Percentiles rank a stretch among this genome's conserved stretches.
Conservation (phyloP, 1,139 yeast genomes). For the Kodamaea arcana region DNA sequence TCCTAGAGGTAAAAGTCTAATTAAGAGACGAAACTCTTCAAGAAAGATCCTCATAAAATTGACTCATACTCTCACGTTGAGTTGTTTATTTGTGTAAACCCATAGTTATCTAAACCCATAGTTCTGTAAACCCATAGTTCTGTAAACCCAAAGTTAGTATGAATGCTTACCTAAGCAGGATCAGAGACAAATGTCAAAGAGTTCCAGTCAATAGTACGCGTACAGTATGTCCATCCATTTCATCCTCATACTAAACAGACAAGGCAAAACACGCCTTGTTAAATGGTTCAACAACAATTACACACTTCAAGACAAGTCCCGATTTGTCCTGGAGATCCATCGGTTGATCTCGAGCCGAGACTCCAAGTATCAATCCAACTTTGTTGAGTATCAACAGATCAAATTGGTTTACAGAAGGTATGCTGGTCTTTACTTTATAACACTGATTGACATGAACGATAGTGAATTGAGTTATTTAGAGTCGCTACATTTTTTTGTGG, state of each 20-base stretch:
- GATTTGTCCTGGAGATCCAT: conserved; percentile 67
- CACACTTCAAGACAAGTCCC: conserved; percentile 46
- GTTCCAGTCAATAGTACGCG: not conserved
- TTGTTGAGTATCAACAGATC: conserved; percentile 68
- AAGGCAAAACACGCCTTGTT: conserved; percentile 85
- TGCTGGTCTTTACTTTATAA: conserved; percentile 85
- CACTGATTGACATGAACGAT: conserved; percentile 71
- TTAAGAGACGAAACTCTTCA: too few relatives aligned
- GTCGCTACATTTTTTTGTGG: conserved; percentile 83
- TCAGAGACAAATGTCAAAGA: too few relatives aligned
- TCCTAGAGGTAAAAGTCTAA: too few relatives aligned
- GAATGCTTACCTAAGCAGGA: too few relatives aligned
- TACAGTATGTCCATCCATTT: conserved; percentile 69
- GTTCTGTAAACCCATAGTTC: too few relatives aligned
- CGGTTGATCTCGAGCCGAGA: conserved; percentile 78
- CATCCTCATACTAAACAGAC: conserved; percentile 79
- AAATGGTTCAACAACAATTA: conserved; percentile 61
- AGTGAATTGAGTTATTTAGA: conserved; percentile 81
- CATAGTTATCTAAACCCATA: too few relatives aligned
- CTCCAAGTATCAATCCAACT: conserved; percentile 76
- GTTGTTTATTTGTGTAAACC: too few relatives aligned
- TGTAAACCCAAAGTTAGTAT: too few relatives aligned
- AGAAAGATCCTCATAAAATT: too few relatives aligned
- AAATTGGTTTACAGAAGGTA: conserved; percentile 84
- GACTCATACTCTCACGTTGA: too few relatives aligned